Percentiles rank a stretch among this genome's conserved stretches.
Evolutionary conservation across 2,329 filamentous ascomycete species (phyloP).

Genomic region (Alternaria brassicicola): DNA sequence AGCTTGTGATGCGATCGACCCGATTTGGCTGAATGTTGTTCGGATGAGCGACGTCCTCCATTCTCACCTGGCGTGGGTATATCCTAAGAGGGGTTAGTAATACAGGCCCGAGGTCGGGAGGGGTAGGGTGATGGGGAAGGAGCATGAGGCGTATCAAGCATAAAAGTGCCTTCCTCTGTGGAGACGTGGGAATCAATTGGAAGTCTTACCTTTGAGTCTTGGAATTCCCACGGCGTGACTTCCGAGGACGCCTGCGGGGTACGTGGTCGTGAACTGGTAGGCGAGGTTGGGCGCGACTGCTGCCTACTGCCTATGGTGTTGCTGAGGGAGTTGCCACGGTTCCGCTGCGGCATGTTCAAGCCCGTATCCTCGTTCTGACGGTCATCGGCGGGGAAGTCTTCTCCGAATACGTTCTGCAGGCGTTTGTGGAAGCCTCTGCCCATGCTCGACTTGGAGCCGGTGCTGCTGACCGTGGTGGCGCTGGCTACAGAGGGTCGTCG

Average conservation of each 20-base stretch:
- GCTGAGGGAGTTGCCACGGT: slow-evolving; percentile 83
- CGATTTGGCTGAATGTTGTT: slow-evolving; percentile 52
- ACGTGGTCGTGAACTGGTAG: slow-evolving; percentile 75
- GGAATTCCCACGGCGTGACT: slow-evolving; percentile 96
- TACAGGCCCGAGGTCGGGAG: slow-evolving; percentile 6
- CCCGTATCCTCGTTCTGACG: slow-evolving; percentile 74
- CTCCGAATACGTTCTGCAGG: slow-evolving; percentile 89
- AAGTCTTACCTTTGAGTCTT: slow-evolving; percentile 74
- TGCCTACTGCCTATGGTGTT: slow-evolving; percentile 61
- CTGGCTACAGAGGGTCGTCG: slow-evolving; percentile 87
- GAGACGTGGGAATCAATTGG: not conserved
- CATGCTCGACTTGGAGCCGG: slow-evolving; percentile 76
- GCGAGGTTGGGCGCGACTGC: slow-evolving; percentile 67
- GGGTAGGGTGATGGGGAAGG: not conserved
- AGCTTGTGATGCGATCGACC: slow-evolving; percentile 64
- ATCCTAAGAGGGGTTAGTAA: slow-evolving; percentile 31
- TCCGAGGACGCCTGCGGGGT: slow-evolving; percentile 90
- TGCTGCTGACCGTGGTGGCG: slow-evolving; percentile 83
- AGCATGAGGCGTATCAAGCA: not conserved
- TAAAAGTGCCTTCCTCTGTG: not conserved
- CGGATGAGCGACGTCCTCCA: slow-evolving; percentile 42
- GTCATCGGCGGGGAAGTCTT: slow-evolving; percentile 74
- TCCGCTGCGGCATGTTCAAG: slow-evolving; percentile 62
- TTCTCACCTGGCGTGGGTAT: slow-evolving; percentile 41
- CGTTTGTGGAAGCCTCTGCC: slow-evolving; percentile 75